Evolutionary conservation across 2,329 filamentous ascomycete genomes (phyloP).

Genomic region (Dissoconium aciculare): DNA sequence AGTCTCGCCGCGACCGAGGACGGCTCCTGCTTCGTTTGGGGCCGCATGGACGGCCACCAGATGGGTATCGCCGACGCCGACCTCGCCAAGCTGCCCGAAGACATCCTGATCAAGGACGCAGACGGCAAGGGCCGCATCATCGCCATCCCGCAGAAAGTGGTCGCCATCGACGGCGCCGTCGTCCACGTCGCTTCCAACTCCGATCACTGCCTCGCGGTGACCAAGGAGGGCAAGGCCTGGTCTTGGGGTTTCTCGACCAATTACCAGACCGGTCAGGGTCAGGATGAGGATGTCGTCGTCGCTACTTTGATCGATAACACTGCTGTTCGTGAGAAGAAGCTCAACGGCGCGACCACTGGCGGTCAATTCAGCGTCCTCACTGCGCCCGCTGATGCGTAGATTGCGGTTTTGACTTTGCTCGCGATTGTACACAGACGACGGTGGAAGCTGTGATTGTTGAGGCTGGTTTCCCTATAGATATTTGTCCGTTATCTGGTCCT

Average conservation of each 20-base stretch:
- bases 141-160: slow-evolving; percentile 46
- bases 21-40: slow-evolving; percentile 45
- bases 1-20: slow-evolving; percentile 38
- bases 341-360: slow-evolving; percentile 70
- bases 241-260: slow-evolving; percentile 69
- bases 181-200: slow-evolving; percentile 38
- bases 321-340: slow-evolving; percentile 57
- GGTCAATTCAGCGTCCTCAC: slow-evolving; percentile 58
- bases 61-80: slow-evolving; percentile 34
- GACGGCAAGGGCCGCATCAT: slow-evolving; percentile 55
- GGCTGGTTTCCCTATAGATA: too few relatives aligned
- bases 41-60: slow-evolving; percentile 44
- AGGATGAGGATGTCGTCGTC: slow-evolving; percentile 60
- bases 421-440: too few relatives aligned
- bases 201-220: slow-evolving; percentile 61
- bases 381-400: slow-evolving; percentile 10
- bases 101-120: slow-evolving; percentile 46
- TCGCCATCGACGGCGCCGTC: slow-evolving; percentile 35
- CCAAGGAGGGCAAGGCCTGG: slow-evolving; percentile 53
- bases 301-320: slow-evolving; percentile 76
- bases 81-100: slow-evolving; percentile 39
- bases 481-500: too few relatives aligned
- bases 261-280: slow-evolving; percentile 67
- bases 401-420: too few relatives aligned
- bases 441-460: too few relatives aligned